Conservation (phyloP, 768 basidiomycete genomes). For the Leccinellum albellum region DNA sequence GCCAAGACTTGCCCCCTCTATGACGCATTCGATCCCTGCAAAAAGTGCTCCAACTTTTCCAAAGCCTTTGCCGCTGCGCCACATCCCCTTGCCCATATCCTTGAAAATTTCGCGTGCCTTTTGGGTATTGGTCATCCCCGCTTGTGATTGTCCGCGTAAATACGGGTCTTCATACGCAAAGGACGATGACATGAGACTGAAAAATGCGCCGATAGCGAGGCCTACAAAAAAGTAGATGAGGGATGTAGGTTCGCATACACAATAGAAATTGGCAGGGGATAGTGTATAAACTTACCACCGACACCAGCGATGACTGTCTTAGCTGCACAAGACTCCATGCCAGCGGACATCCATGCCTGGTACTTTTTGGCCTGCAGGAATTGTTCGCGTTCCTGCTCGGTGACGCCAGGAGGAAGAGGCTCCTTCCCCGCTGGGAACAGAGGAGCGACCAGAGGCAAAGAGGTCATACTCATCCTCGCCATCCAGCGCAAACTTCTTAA, state of each 20-base stretch:
- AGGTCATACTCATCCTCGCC: constrained; percentile 17
- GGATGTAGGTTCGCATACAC: constrained; percentile 5
- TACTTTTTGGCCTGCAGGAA: constrained; percentile 71
- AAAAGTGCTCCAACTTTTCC: constrained; percentile 92
- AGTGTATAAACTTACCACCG: constrained; percentile 57
- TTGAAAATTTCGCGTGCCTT: constrained; percentile 84
- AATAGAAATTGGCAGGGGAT: background rate
- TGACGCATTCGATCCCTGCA: constrained; percentile 92
- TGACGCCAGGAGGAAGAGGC: constrained; percentile 79
- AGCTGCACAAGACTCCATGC: constrained; percentile 81
- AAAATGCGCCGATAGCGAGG: constrained; percentile 89
- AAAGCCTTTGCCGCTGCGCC: constrained; percentile 84
- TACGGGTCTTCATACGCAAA: constrained; percentile 95
- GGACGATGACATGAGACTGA: constrained; percentile 93
- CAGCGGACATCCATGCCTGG: constrained; percentile 63
- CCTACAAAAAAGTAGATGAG: constrained; percentile 44
- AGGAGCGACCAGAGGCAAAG: constrained; percentile 52
- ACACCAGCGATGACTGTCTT: constrained; percentile 81
- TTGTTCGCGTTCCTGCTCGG: constrained; percentile 72
- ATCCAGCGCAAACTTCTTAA: constrained; percentile 6
- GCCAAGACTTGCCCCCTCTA: constrained; percentile 74
- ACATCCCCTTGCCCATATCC: constrained; percentile 95
- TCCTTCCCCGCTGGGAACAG: constrained; percentile 84
- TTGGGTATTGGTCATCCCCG: constrained; percentile 58
- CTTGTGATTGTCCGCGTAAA: constrained; percentile 58